Conservation (phyloP, 2,329 filamentous ascomycete species). For the Aspergillus sp. region DNA sequence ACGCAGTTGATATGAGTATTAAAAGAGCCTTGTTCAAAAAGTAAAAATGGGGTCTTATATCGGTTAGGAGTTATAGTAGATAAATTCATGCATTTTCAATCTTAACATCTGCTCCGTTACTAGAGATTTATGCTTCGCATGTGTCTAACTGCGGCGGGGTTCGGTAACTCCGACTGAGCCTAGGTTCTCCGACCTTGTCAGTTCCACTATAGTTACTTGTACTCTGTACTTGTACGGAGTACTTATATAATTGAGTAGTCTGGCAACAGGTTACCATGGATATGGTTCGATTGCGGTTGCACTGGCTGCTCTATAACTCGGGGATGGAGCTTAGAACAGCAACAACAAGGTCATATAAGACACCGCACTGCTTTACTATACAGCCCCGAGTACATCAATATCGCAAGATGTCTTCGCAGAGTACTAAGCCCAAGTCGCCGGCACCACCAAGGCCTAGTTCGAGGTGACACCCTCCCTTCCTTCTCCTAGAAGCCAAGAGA, state of each 20-base stretch:
- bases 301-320: no score
- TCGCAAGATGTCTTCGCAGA: slow-evolving; percentile 16
- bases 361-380: not conserved
- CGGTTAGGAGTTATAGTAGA: slow-evolving; percentile 22
- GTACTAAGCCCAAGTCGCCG: slow-evolving; percentile 28
- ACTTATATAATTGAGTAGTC: no score
- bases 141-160: not conserved
- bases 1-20: slow-evolving; percentile 15
- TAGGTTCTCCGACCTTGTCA: no score
- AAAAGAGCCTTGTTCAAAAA: slow-evolving; percentile 23
- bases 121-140: not conserved
- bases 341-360: no score
- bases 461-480: no score
- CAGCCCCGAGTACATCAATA: not conserved
- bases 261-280: no score
- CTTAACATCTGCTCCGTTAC: no score
- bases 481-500: no score
- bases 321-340: no score
- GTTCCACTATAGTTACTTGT: no score
- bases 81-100: slow-evolving; percentile 7
- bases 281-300: not conserved
- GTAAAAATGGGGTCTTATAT: slow-evolving; percentile 26
- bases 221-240: no score
- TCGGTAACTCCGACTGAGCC: no score
- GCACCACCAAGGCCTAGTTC: slow-evolving; percentile 55